Base-by-base conservation (phyloP, 441 rosid genomes). In the Mallotus repandus region DNA sequence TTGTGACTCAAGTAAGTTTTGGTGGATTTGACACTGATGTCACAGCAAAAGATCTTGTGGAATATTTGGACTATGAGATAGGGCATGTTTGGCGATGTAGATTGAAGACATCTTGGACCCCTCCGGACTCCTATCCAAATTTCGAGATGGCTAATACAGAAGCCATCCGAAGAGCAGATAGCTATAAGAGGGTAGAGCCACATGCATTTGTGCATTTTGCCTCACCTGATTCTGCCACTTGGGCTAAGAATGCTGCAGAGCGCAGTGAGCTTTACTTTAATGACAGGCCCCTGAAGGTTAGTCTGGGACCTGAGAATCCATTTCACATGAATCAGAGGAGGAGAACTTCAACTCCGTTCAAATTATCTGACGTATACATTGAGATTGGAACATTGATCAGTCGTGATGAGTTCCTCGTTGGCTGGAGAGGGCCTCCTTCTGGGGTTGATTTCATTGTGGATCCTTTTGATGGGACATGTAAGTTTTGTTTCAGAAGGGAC, bases 141-240 rank as follows among this genome's bases (percentile, higher is more conserved):
- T 91, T 86, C 72, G 80, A 76, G 69, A 78, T 84, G 71, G 7
- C 63, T 0, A 69, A 76, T 65, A 71, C 75, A 54, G 63, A 80
- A 29, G 46, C 13, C 59, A 81, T 84, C 49, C 73, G 4, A 65
- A 75, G 41, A 69, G 59, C 60, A 19, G 80, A 85, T 64, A 80
- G 66, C 29, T 89, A 85, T 74, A 82, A 66, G 79, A 83, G 78
- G 81, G 92, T 94, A 67, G 91, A 78, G 73, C 96, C 95, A 13
- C 97, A 89, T 75, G 97, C 98, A 4, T 94, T 90, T 76, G 94
- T 90, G 50, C 97, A 94, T 87, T 94, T 94, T 79, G 89, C 91
- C 35, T 13, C 12, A 21, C 75, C 94, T 48, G 71, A 76, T 5
- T 79, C 94, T 35, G 81, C 82, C 63, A 41, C 53, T 62, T 68